Evolutionary conservation across 352 stramenopile genomes (phyloP), one percentile per base, ranked within the genome.

Genomic region (Pseudoperonospora humuli): DNA sequence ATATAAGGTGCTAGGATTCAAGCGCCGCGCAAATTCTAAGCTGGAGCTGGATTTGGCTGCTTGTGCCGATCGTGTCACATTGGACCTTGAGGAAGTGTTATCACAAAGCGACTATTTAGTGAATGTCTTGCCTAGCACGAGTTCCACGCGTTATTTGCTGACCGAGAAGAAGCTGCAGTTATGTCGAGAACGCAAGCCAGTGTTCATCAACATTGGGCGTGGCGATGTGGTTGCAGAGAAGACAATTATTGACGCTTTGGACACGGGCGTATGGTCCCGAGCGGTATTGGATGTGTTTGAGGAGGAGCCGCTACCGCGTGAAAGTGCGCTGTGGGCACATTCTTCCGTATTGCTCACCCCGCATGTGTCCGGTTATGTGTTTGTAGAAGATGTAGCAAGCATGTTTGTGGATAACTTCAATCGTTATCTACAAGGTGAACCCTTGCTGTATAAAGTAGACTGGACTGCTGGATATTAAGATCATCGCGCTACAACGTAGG

Each of bases 121-220:
- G 20, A 92, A 78, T 46, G 76, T 93, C 6, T 47, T 96, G 32
- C 84, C 86, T 7, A 92, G 79, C 45, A 96, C 86, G n/a, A 45
- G 28, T 1, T 60, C 64, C 14, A 96, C 86, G 32, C 57, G 64
- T 18, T 67, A 78, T 38, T 48, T 95, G 21, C 45, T 96, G 29
- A 73, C 50, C 11, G 60, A 74, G n/a, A 43, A 59, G 15, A 64
- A 67, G 11, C 47, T 95, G 3, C 25, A 57, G 19, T 35, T 63
- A 10, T 88, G 77, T 25, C 35, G 45, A 2, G 38, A 64, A 13
- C 69, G 75, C 52, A 61, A 83, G 53, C 78, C 82, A 1, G 75
- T 93, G 18, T 80, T 96, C 43, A 74, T 96, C 53, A 95, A 95
- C 68, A 78, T 94, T 19, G 86, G 86, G 5, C 75, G 86, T 13